Evolutionary conservation across 2,329 filamentous ascomycete genomes (phyloP), one percentile per base, ranked within the genome.

Genomic region (Claviceps sp.): DNA sequence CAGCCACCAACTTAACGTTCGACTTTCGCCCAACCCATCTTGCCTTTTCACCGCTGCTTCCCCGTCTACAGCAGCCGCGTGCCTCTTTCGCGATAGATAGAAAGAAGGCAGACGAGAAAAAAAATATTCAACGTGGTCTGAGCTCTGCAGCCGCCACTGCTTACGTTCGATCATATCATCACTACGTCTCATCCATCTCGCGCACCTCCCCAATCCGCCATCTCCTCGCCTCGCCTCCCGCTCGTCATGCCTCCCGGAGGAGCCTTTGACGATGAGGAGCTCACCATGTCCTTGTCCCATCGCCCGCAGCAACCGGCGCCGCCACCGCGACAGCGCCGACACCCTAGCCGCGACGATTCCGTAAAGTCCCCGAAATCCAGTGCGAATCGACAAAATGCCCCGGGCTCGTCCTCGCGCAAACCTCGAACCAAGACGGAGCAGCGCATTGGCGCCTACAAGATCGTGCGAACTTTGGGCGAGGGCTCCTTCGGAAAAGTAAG

Each of bases 401-500:
- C 64, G 62, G 63, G 63, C 11, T 50, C 61, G 62, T 52, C 62
- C 60, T 48, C 60, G 63, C 30, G 20, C 53, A 64, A 67, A 55
- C 66, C 77, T 53, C 74, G 72, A 64, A 65, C 68, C 72, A 83
- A 78, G 71, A 79, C 82, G 57, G 88, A 86, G 72, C 86, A 91
- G 72, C 83, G 91, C 59, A 82, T 97, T 63, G 89, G 89, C 58
- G 87, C 90, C 69, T 98, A 98, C 73, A 86, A 86, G 61, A 84
- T 96, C 53, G 77, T 95, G 60, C 85, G 84, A 66, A 96, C 91
- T 16, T 78, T 98, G 14, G 93, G 93, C 52, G 93, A 98, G 71
- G 93, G 93, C 47, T 96, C 90, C 2, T 98, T 98, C 67, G 93
- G 93, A 61, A 98, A 98, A 73, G 93, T 98, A 67, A 97, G 97